Conservation (phyloP, 352 stramenopile species). For the Phytophthora vignae region DNA sequence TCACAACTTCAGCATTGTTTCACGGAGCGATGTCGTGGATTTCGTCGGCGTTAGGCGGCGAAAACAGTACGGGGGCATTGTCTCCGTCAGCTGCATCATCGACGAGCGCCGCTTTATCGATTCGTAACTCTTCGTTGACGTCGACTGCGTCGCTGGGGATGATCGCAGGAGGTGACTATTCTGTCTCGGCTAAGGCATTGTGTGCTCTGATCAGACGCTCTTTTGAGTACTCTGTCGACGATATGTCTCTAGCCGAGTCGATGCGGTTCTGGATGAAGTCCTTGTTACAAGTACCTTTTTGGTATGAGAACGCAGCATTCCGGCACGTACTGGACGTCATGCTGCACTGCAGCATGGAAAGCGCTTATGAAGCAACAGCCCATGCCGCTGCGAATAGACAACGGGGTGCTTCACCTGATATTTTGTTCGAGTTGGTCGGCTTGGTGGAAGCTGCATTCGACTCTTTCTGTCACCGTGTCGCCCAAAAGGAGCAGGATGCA, state of each 20-base stretch:
- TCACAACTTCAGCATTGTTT: constrained; percentile 65
- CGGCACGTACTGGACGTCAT: constrained; percentile 76
- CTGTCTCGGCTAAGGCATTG: constrained; percentile 58
- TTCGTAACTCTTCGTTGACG: constrained; percentile 62
- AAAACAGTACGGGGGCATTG: constrained; percentile 37
- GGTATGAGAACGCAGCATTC: constrained; percentile 79
- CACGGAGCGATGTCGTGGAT: constrained; percentile 71
- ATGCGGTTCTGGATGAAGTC: constrained; percentile 71
- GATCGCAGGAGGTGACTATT: constrained; percentile 50
- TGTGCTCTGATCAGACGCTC: constrained; percentile 63
- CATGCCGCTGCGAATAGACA: background rate
- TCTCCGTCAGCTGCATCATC: constrained; percentile 47
- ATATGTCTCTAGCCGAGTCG: constrained; percentile 43
- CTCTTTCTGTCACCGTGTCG: constrained; percentile 45
- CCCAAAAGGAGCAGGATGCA: constrained; percentile 39
- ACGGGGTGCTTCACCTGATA: background rate
- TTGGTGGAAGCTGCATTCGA: constrained; percentile 50
- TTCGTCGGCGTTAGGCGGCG: constrained; percentile 56
- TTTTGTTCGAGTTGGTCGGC: constrained; percentile 52
- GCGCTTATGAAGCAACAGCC: constrained; percentile 20
- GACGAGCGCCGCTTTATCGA: constrained; percentile 51
- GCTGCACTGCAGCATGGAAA: constrained; percentile 69
- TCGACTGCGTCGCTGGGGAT: constrained; percentile 61
- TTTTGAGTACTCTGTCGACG: constrained; percentile 66
- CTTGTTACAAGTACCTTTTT: constrained; percentile 77